Evolutionary conservation across 257 asterid genomes (phyloP), one percentile per base, ranked within the genome.

Genomic region (Fraxinus excelsior): DNA sequence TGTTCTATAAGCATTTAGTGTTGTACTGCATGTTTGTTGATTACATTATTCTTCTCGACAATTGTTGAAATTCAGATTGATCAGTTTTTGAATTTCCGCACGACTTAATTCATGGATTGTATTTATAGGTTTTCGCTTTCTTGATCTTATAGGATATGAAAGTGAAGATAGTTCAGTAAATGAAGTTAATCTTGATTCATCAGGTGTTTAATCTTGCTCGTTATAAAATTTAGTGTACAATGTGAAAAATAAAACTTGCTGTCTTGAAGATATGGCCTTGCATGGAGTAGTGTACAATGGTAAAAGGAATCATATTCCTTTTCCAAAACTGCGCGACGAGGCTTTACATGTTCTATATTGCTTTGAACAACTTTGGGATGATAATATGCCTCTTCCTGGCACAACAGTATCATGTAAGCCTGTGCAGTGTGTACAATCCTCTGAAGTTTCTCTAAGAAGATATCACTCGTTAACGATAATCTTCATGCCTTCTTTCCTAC

Each of bases 161-260:
- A 93, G 96, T 76, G 99, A 93, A 83, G 92, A 89, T 77, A 89
- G 98, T 84, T 95, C 99, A 21, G 90, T 72, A 42, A 86, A 91
- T 23, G 98, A 93, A 84, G 89, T 89, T 73, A 90, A 90, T 85
- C 92, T 89, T 1, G 96, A 93, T 78, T 88, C 98, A 18, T 88
- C 98, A 85, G 99, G 98, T 95, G 19, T 72, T 18, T 72, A n/a
- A 2, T n/a, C 1, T 66, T 67, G 12, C 70, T 21, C 70, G 66
- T 42, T 46, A 40, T n/a, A n/a, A 23, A 51, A 78, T 79, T 67
- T 65, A 19, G 2, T 25, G n/a, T n/a, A n/a, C n/a, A n/a, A n/a
- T n/a, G n/a, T n/a, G 74, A 46, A 28, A 28, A 65, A 18, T 21
- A 49, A 26, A 10, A 26, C 28, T 29, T 23, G 56, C 21, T 72